phyloP scores from a whole-genome alignment of 106 monocot species.

The Ottelia alismoides region DNA sequence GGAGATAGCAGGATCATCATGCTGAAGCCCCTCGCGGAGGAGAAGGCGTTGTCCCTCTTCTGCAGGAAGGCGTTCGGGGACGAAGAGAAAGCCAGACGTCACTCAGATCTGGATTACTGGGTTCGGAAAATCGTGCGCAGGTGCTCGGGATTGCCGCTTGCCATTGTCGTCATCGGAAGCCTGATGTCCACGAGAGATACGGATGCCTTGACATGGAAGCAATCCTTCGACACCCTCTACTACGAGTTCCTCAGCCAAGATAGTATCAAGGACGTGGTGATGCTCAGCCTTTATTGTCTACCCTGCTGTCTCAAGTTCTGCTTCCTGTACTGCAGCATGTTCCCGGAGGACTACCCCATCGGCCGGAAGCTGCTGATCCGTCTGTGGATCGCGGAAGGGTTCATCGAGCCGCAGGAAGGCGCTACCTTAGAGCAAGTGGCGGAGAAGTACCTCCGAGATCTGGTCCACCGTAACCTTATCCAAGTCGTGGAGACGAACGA shows the following conservation, averaged over 20 bases:
- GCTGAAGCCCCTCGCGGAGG: background rate
- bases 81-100: background rate
- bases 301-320: slow-evolving; percentile 1
- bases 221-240: background rate
- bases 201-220: background rate
- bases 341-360: slow-evolving; percentile 19
- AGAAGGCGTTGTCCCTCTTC: background rate
- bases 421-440: slow-evolving; percentile 21
- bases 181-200: background rate
- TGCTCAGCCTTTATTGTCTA: background rate
- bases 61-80: background rate
- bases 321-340: slow-evolving; percentile 25
- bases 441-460: slow-evolving; percentile 17
- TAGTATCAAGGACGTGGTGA: background rate
- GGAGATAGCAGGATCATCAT: background rate
- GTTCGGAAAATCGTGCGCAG: background rate
- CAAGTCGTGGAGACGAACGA: slow-evolving; percentile 8
- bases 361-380: slow-evolving; percentile 8
- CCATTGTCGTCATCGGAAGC: background rate
- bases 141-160: background rate
- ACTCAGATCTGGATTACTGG: background rate
- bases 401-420: slow-evolving; percentile 3
- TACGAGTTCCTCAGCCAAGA: background rate
- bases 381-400: slow-evolving; percentile 29
- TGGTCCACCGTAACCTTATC: slow-evolving; percentile 10